Conservation (phyloP, 768 basidiomycete species). For the Leccinum incarnatum region DNA sequence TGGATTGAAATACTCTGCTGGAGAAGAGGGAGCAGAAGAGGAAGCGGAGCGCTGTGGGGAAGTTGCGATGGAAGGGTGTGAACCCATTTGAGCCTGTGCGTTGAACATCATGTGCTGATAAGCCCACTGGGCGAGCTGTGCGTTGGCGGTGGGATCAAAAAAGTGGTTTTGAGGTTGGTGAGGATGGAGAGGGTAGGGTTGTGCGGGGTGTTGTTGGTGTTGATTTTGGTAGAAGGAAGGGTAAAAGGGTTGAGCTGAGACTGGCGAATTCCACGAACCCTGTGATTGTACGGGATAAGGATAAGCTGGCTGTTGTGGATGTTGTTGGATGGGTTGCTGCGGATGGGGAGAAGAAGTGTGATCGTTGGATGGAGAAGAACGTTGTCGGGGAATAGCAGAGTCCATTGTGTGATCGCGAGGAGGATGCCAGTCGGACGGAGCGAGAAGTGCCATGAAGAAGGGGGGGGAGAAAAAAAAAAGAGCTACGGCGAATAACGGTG, state of each 20-base stretch:
- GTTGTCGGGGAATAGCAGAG: slow-evolving; percentile 50
- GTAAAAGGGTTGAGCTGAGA: slow-evolving; percentile 69
- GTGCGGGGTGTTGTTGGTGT: slow-evolving; percentile 51
- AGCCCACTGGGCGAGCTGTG: slow-evolving; percentile 81
- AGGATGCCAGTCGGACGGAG: slow-evolving; percentile 71
- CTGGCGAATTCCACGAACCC: slow-evolving; percentile 66
- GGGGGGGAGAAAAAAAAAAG: neutral
- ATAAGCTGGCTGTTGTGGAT: slow-evolving; percentile 42
- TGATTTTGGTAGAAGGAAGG: slow-evolving; percentile 75
- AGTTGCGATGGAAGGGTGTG: slow-evolving; percentile 26
- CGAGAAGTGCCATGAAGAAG: slow-evolving; percentile 73
- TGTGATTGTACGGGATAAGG: slow-evolving; percentile 69
- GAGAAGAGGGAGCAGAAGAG: slow-evolving; percentile 36
- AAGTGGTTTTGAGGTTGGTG: slow-evolving; percentile 52
- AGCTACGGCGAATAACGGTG: neutral
- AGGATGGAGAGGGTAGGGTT: slow-evolving; percentile 46
- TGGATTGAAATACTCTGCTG: slow-evolving; percentile 57
- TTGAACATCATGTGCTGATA: slow-evolving; percentile 91
- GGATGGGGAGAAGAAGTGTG: slow-evolving; percentile 32
- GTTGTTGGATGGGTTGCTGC: slow-evolving; percentile 23
- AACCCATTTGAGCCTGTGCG: slow-evolving; percentile 46
- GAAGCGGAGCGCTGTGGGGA: slow-evolving; percentile 39
- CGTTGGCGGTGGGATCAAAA: slow-evolving; percentile 73
- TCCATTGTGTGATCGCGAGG: slow-evolving; percentile 64
- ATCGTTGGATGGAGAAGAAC: slow-evolving; percentile 61